phyloP scores from a whole-genome alignment of 768 basidiomycete genomes.

The Leccinum subgranulosum region DNA sequence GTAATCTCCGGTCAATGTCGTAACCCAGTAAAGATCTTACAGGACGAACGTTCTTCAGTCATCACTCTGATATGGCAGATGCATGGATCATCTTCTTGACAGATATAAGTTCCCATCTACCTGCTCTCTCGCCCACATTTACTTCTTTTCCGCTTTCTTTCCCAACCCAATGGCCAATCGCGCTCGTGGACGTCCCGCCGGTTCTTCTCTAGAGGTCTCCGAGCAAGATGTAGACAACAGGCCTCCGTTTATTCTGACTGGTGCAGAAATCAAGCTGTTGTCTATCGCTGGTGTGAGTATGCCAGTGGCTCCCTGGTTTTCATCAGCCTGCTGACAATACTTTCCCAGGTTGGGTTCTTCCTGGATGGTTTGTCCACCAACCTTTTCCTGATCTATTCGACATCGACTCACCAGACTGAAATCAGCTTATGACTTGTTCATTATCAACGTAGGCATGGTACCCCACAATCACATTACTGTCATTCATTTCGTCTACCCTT shows the following conservation, averaged over 20 bases:
- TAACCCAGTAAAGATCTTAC: background rate
- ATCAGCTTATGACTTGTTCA: constrained; percentile 66
- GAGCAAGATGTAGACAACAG: constrained; percentile 28
- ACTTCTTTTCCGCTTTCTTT: background rate
- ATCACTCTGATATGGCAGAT: background rate
- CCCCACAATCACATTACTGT: background rate
- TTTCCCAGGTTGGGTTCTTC: constrained; percentile 61
- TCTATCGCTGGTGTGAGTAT: constrained; percentile 56
- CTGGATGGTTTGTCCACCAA: constrained; percentile 51
- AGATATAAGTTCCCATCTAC: constrained; percentile 2
- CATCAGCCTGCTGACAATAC: background rate
- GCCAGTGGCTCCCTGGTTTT: background rate
- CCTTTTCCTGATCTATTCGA: background rate
- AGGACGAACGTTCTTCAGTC: constrained; percentile 13
- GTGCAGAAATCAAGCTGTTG: constrained; percentile 55
- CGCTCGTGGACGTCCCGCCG: background rate
- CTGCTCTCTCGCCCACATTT: background rate
- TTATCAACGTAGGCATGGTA: constrained; percentile 52
- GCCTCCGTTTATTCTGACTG: constrained; percentile 40
- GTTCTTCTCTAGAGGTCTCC: constrained; percentile 24
- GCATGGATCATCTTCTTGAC: too few relatives aligned
- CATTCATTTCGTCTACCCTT: background rate
- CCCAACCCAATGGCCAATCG: constrained; percentile 10
- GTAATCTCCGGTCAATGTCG: constrained; percentile 2
- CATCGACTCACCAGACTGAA: constrained; percentile 3